These are phyloP conservation scores for Eucalyptus marginata DNA, from an alignment of 345 rosid species.

Conservation along the genomic window DNA sequence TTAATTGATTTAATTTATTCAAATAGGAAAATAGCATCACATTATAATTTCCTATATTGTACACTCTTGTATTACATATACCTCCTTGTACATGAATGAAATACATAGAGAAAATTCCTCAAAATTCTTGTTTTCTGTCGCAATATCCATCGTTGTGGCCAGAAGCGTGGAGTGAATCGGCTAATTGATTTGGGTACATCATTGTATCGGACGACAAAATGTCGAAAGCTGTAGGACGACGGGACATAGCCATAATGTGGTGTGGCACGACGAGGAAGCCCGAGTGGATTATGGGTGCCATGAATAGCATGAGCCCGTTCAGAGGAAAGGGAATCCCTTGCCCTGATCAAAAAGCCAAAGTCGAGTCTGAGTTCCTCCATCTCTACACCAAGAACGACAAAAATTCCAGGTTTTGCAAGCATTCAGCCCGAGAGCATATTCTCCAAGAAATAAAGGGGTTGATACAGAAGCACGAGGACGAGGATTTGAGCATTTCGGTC, in stretches of 20 bases:
- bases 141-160: background rate
- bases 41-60: too few relatives aligned
- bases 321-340: background rate
- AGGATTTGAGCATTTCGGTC: slow-evolving; percentile 10
- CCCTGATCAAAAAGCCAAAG: background rate
- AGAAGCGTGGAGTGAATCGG: background rate
- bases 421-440: slow-evolving; percentile 2
- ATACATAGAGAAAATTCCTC: too few relatives aligned
- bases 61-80: too few relatives aligned
- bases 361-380: slow-evolving; percentile 7
- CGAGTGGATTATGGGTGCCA: slow-evolving; percentile 11
- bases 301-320: slow-evolving; percentile 1
- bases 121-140: too few relatives aligned
- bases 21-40: too few relatives aligned
- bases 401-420: background rate
- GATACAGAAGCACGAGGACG: background rate
- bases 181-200: slow-evolving; percentile 18
- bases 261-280: background rate
- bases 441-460: background rate
- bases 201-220: slow-evolving; percentile 2
- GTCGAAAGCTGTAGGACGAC: background rate
- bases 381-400: slow-evolving; percentile 2
- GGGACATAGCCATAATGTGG: background rate
- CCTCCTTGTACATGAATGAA: too few relatives aligned
- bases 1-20: too few relatives aligned